Evolutionary conservation across 2,329 filamentous ascomycete genomes (phyloP), one percentile per base, ranked within the genome.

Genomic region (Fusarium austroafricanum): DNA sequence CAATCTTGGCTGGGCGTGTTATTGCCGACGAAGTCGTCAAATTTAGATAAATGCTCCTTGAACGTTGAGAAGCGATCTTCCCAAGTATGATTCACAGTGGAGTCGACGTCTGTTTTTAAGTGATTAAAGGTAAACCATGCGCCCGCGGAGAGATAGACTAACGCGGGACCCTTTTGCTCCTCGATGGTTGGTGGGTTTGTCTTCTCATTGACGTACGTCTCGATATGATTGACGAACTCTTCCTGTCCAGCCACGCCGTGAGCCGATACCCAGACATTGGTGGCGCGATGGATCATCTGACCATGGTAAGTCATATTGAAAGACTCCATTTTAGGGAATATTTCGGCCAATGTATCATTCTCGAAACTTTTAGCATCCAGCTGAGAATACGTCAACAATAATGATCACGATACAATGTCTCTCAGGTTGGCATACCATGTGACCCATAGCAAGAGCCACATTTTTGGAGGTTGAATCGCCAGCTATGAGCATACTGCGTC

Each of bases 401-500:
- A 23, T 23, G 21, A 23, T 23, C 6, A 23, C 21, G 6, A 23
- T 6, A 23, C 6, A 23, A 23, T 23, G 4, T 4, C 21, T 23
- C 5, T 1, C 2, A 4, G 0, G 3, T 9, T 5, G 11, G 37
- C 70, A 68, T 56, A 73, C 80, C 35, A 72, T n/a, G 4, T 61
- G 50, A 17, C 20, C 66, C 33, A 74, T 65, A 3, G 85, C 84
- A 81, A 85, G 88, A 73, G 86, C 90, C 4, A 89, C 73, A 66
- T 89, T 83, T 17, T 87, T 83, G 3, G 84, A 82, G 0, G 83
- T 85, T 1, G 85, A 85, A 73, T 90, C 89, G 35, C 89, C 88
- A 38, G 83, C 79, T 67, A 90, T 86, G 5, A 88, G 79, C 17
- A 90, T 71, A 33, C 80, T 81, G n/a, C 82, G 83, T 15, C 80